phyloP scores from a whole-genome alignment of 2,329 filamentous ascomycete species.

The Penicillium aurantiogriseum region DNA sequence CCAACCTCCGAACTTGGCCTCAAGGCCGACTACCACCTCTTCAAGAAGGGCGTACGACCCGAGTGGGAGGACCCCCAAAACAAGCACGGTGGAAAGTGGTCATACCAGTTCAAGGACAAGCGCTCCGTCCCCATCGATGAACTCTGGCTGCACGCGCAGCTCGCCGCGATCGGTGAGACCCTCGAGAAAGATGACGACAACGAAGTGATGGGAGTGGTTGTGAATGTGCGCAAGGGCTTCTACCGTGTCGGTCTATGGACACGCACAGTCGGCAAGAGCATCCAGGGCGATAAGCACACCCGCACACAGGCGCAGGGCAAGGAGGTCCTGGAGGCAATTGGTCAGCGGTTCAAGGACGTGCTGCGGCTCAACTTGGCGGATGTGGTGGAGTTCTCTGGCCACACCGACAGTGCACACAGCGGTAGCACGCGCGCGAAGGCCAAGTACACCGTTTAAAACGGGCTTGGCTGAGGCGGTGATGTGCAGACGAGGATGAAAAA shows the following conservation, averaged over 20 bases:
- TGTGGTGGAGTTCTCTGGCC: slow-evolving; percentile 88
- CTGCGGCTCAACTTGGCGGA: slow-evolving; percentile 75
- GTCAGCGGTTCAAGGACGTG: slow-evolving; percentile 87
- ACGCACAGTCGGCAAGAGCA: slow-evolving; percentile 82
- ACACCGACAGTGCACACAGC: slow-evolving; percentile 88
- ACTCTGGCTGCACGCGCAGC: slow-evolving; percentile 95
- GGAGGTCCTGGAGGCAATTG: slow-evolving; percentile 80
- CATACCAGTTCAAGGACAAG: slow-evolving; percentile 97
- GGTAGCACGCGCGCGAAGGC: slow-evolving; percentile 95
- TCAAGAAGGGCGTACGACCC: slow-evolving; percentile 94
- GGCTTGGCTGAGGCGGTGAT: slow-evolving; percentile 12
- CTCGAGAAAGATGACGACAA: slow-evolving; percentile 90
- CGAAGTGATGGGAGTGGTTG: slow-evolving; percentile 98
- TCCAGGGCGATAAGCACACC: slow-evolving; percentile 72
- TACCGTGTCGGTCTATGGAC: slow-evolving; percentile 98
- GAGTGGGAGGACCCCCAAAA: slow-evolving; percentile 99
- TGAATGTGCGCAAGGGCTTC: slow-evolving; percentile 98
- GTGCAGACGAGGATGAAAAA: slow-evolving; percentile 19
- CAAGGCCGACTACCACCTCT: slow-evolving; percentile 99
- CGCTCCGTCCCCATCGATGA: slow-evolving; percentile 87
- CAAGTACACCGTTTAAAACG: slow-evolving; percentile 76
- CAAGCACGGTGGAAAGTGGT: slow-evolving; percentile 99
- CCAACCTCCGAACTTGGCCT: slow-evolving; percentile 91
- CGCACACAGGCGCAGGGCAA: slow-evolving; percentile 77
- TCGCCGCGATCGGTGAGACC: slow-evolving; percentile 94